Conservation (phyloP, 352 stramenopile genomes). For the Pythium diclinum region DNA sequence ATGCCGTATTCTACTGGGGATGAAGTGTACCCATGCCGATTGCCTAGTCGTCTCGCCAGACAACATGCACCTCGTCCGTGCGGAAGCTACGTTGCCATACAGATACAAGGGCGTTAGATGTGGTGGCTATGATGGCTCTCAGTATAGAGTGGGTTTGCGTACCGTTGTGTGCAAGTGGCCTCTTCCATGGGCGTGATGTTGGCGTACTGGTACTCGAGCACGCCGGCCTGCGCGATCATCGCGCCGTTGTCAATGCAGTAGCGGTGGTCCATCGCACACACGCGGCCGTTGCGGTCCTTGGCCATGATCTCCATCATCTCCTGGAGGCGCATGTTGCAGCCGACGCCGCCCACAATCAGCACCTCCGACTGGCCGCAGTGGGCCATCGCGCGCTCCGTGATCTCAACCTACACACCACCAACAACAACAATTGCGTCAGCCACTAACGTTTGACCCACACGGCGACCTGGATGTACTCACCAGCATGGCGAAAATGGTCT, state of each 20-base stretch:
- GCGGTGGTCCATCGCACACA: constrained; percentile 98
- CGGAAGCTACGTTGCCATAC: constrained; percentile 74
- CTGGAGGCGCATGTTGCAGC: constrained; percentile 91
- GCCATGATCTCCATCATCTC: constrained; percentile 99
- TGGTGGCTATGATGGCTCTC: not conserved
- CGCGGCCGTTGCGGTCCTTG: constrained; percentile 88
- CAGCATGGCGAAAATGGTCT: constrained; percentile 99
- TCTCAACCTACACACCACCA: constrained; percentile 86
- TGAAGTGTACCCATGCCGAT: not conserved
- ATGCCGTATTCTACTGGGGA: not conserved
- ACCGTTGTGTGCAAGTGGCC: constrained; percentile 93
- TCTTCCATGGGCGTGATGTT: constrained; percentile 89
- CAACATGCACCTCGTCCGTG: constrained; percentile 97
- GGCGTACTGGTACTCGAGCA: constrained; percentile 96
- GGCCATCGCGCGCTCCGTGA: constrained; percentile 99
- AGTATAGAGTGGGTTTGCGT: not conserved
- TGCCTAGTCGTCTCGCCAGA: constrained; percentile 91
- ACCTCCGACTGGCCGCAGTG: constrained; percentile 96
- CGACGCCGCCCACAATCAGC: constrained; percentile 98
- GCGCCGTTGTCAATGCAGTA: constrained; percentile 99
- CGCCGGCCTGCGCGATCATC: constrained; percentile 99
- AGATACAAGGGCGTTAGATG: not conserved
- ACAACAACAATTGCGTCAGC: not conserved
- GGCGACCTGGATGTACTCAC: constrained; percentile 30
- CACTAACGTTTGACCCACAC: not conserved